Base-by-base conservation (phyloP, 306 rosid genomes). In the Vicia faba region DNA sequence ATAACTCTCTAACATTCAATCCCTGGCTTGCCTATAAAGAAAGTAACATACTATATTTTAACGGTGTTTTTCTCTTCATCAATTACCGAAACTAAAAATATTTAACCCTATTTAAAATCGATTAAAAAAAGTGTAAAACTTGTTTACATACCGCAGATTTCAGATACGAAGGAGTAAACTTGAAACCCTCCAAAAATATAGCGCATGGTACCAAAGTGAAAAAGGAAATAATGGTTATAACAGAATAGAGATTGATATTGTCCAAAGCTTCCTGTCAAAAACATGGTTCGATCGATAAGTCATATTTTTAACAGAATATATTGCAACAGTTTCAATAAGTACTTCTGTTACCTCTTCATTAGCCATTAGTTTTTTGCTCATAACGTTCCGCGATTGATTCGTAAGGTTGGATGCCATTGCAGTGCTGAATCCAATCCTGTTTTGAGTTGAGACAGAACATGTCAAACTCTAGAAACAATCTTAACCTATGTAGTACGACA, bases 321-420 rank as follows among this genome's bases (percentile, higher is more conserved):
- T 29, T 53, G 55, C 38, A 5, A 66, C 11, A 77, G 44, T 57
- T 54, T 46, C 43, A 25, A 36, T 12, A 60, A n/a, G 26, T 46
- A 20, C 3, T 13, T 16, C 4, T 20, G 58, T 55, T 80, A 85
- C 96, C 91, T 83, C 91, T 72, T 83, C 75, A 31, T 78, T 82
- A 53, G 67, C 80, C 95, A 89, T 87, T 3, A 89, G 20, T 71
- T 87, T 87, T 72, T 89, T 89, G 86, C 95, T 85, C 64, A 83
- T 72, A 43, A 89, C 95, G 70, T 89, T 89, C 4, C 96, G 85
- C 0, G 91, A 85, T 74, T 89, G 96, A 65, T 89, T 89, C 12
- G 86, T 83, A 45, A 89, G 70, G 84, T 89, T 89, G 51, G 95
- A 82, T 36, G 86, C 91, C 95, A 89, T 87, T 49, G 96, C 96